Evolutionary conservation across 164 flowering plant species (phyloP).

Genomic region (Platanus orientalis): DNA sequence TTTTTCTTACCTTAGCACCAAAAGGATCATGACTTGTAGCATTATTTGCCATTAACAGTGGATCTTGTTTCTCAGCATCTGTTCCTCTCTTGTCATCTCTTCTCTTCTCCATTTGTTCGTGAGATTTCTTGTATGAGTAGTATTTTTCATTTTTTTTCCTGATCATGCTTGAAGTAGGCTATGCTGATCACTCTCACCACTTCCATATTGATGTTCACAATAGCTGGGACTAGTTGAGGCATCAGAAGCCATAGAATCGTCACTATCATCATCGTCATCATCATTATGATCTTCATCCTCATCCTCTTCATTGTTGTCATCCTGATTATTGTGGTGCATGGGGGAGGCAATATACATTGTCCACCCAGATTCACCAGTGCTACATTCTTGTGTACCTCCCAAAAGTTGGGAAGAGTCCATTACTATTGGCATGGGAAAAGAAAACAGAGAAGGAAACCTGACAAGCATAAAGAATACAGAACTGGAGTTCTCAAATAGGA

Average conservation of each 20-base stretch:
- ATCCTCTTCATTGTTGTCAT: slow-evolving; percentile 6
- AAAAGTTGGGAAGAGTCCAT: slow-evolving; percentile 47
- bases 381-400: slow-evolving; percentile 34
- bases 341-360: slow-evolving; percentile 69
- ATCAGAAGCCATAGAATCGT: slow-evolving; percentile 85
- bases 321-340: slow-evolving; percentile 32
- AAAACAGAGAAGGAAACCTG: background rate
- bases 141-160: slow-evolving; percentile 9
- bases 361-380: slow-evolving; percentile 84
- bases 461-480: slow-evolving; percentile 16
- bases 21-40: slow-evolving; percentile 22
- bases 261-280: slow-evolving; percentile 25
- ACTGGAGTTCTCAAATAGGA: slow-evolving; percentile 2
- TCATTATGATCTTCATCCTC: background rate
- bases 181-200: no score
- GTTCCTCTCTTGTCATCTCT: slow-evolving; percentile 15
- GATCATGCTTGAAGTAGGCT: slow-evolving; percentile 10
- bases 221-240: slow-evolving; percentile 71
- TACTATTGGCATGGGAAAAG: slow-evolving; percentile 7
- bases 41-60: slow-evolving; percentile 11
- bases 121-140: slow-evolving; percentile 19
- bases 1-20: slow-evolving; percentile 31
- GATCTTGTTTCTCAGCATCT: slow-evolving; percentile 14
- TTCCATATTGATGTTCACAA: slow-evolving; percentile 2
- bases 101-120: no score